Conservation (phyloP, 148 eudicot genomes). For the Rhododendron williamsianum region DNA sequence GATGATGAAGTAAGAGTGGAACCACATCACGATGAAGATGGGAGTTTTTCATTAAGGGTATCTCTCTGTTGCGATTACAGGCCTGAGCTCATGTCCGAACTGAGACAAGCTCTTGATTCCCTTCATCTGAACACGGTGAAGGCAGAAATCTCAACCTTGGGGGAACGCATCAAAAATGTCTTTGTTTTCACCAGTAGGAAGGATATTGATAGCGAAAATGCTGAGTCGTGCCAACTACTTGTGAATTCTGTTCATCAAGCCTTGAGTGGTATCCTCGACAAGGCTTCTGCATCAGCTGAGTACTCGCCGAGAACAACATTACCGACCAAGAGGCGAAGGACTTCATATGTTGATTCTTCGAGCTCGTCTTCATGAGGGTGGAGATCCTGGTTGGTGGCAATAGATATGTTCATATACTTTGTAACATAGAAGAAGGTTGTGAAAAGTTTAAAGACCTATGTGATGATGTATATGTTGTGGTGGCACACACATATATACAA, state of each 20-base stretch:
- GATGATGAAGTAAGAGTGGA: conserved; percentile 55
- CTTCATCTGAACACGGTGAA: conserved; percentile 41
- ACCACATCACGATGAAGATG: conserved; percentile 17
- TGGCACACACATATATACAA: no score
- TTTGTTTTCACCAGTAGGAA: conserved; percentile 33
- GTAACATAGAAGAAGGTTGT: background rate
- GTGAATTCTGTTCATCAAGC: conserved; percentile 35
- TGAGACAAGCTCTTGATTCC: conserved; percentile 36
- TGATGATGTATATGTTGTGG: background rate
- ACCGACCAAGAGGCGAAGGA: conserved; percentile 44
- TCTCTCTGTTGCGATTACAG: conserved; percentile 56
- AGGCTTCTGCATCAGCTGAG: conserved; percentile 39
- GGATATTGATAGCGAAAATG: background rate
- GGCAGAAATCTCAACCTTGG: conserved; percentile 63
- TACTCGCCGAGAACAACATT: conserved; percentile 29
- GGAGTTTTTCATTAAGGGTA: conserved; percentile 28
- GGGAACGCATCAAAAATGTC: conserved; percentile 44
- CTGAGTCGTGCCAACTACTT: conserved; percentile 17
- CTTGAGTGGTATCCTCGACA: conserved; percentile 44
- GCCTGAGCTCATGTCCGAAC: conserved; percentile 45
- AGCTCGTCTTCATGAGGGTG: conserved; percentile 19
- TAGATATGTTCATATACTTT: background rate
- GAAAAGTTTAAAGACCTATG: background rate
- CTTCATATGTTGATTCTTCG: conserved; percentile 19
- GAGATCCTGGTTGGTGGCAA: background rate